Percentiles rank a stretch among this genome's conserved stretches.
Conservation (phyloP, 345 rosid species). For the Bruguiera sexangula region DNA sequence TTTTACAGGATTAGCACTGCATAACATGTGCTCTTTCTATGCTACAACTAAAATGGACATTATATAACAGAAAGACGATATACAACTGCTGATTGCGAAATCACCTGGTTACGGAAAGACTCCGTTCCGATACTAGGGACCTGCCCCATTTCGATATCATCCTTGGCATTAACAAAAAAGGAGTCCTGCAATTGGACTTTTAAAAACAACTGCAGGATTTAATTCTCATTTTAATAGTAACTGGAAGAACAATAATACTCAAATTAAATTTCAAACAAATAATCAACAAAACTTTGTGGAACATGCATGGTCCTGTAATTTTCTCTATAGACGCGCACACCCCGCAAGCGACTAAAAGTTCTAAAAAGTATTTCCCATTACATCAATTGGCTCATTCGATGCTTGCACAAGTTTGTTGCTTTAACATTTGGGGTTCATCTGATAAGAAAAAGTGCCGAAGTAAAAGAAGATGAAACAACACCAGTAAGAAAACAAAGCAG, state of each 20-base stretch:
- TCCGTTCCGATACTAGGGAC: slow-evolving; percentile 51
- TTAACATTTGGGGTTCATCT: no score
- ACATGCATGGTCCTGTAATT: no score
- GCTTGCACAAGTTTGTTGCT: no score
- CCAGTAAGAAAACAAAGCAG: no score
- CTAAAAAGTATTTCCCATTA: no score
- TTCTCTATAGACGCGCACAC: no score
- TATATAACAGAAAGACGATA: background rate
- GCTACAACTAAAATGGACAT: background rate
- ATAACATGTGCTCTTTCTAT: background rate
- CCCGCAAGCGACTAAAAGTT: no score
- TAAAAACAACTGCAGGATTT: slow-evolving; percentile 1
- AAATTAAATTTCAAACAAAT: background rate
- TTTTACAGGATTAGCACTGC: background rate
- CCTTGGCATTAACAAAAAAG: slow-evolving; percentile 37
- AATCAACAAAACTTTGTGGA: no score
- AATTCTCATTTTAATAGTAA: background rate
- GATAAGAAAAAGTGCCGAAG: no score
- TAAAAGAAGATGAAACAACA: no score
- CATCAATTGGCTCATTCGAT: no score
- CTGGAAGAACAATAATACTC: background rate
- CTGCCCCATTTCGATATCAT: slow-evolving; percentile 66
- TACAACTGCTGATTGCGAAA: background rate
- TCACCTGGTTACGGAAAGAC: slow-evolving; percentile 64
- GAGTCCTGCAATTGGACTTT: slow-evolving; percentile 39